Evolutionary conservation across 768 basidiomycete genomes (phyloP), one percentile per base, ranked within the genome.

Genomic region (Strobilomyces echinocephalus): DNA sequence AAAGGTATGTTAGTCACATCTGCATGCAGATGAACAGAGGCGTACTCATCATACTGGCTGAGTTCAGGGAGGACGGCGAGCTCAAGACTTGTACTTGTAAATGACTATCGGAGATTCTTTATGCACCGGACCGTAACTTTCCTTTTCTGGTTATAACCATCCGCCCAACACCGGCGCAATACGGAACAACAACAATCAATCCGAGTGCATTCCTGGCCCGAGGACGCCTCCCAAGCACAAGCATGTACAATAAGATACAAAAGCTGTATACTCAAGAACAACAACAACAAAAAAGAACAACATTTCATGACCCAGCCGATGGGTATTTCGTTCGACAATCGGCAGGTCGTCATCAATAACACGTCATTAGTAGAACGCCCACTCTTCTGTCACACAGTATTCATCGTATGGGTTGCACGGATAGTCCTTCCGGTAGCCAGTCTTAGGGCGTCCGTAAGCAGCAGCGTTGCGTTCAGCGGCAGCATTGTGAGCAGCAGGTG

Each of bases 351-450:
- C 9, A 28, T 51, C 44, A 36, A 11, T n/a, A 45, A 46, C 18
- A n/a, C 18, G 40, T 21, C 45, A 46, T 71, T 51, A 69, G 38
- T 69, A 81, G 64, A 75, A 82, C 15, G 73, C 77, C 76, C 79
- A 87, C 66, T 88, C 86, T 59, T 90, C 88, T 11, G 84, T 78
- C 28, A 88, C 75, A 62, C 88, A 90, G 59, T 86, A 83, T 34
- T 75, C 72, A 54, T 82, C 83, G 56, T 83, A 80, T 41, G 73
- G 72, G 50, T 72, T 72, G 68, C 88, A 88, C 2, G 81, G 79
- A 57, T 76, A 76, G 33, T 81, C 79, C 60, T 56, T 69, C 21
- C 66, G 62, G 56, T 64, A 69, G 66, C 72, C 61, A 12, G 62
- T 69, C 55, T 55, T 69, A 38, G 59, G 63, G 14, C 60, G 68